A percentile compares a stretch with the other conserved stretches of the same genome.
Evolutionary conservation across 1,284 basidiomycete genomes (phyloP).

Genomic region (Cryptococcus sp.): DNA sequence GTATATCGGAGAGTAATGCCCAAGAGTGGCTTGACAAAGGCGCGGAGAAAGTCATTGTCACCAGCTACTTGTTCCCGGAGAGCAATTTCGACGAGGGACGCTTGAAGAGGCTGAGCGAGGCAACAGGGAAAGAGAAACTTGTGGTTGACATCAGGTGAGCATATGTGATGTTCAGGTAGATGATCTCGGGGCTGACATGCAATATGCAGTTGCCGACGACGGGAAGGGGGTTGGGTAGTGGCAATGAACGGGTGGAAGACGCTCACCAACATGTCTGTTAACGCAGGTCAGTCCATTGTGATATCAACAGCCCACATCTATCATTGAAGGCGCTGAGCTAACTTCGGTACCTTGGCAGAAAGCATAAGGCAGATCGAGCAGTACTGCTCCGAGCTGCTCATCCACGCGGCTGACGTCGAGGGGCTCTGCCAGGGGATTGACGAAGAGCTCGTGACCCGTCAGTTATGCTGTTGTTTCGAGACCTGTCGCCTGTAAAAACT

Average conservation of each 20-base stretch:
- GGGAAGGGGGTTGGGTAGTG: constrained; percentile 79
- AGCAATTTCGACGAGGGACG: constrained; percentile 73
- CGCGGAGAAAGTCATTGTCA: constrained; percentile 88
- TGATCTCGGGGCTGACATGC: background rate
- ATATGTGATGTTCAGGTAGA: background rate
- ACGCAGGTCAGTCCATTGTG: constrained; percentile 58
- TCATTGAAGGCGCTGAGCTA: background rate
- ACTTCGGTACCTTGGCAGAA: constrained; percentile 17
- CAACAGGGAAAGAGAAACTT: constrained; percentile 77
- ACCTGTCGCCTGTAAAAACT: background rate
- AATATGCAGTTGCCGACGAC: constrained; percentile 69
- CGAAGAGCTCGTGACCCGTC: constrained; percentile 77
- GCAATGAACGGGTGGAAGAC: constrained; percentile 99
- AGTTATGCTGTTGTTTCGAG: constrained; percentile 35
- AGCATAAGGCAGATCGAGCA: constrained; percentile 37
- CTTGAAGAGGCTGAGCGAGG: constrained; percentile 62
- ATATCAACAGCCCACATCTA: background rate
- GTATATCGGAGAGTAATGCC: constrained; percentile 80
- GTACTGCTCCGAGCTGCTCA: constrained; percentile 77
- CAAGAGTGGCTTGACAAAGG: constrained; percentile 79
- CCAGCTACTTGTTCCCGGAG: constrained; percentile 87
- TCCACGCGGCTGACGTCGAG: constrained; percentile 98
- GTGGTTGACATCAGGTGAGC: constrained; percentile 90
- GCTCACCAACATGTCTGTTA: constrained; percentile 90
- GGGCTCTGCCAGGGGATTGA: constrained; percentile 97